phyloP scores from a whole-genome alignment of 768 basidiomycete genomes.

The button mushroom (Agaricus bisporus) region DNA sequence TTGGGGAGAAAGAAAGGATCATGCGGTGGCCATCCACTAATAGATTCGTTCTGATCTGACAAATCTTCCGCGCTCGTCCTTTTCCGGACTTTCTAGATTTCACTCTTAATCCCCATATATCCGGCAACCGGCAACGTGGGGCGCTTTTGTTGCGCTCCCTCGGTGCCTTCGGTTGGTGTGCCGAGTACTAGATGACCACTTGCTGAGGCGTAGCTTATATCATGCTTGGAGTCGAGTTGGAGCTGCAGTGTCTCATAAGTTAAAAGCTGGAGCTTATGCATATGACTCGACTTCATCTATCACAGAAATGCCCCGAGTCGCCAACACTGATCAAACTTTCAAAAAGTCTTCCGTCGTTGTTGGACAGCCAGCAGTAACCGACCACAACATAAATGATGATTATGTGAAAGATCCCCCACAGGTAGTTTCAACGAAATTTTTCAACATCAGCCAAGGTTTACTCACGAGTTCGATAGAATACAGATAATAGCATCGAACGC shows the following conservation, averaged over 20 bases:
- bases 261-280: neutral
- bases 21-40: slow-evolving; percentile 10
- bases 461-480: neutral
- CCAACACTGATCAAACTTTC: slow-evolving; percentile 16
- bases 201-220: neutral
- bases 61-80: slow-evolving; percentile 25
- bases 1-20: slow-evolving; percentile 6
- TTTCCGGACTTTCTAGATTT: slow-evolving; percentile 6
- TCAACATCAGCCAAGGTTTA: neutral
- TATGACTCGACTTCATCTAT: neutral
- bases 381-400: slow-evolving; percentile 19
- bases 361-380: slow-evolving; percentile 14
- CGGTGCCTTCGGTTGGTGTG: too few species aligned
- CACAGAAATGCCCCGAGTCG: slow-evolving; percentile 16
- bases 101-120: neutral
- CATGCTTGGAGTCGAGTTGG: neutral
- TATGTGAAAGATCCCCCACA: slow-evolving; percentile 17
- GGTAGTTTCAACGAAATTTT: slow-evolving; percentile 7
- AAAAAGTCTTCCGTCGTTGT: slow-evolving; percentile 19
- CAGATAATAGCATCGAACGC: neutral
- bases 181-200: too few species aligned
- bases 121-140: neutral
- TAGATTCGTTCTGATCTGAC: slow-evolving; percentile 15
- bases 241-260: neutral
- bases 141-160: too few species aligned